Evolutionary conservation across 805 yeast species (phyloP), one percentile per base, ranked within the genome.

Genomic region (Lipomyces starkeyi): DNA sequence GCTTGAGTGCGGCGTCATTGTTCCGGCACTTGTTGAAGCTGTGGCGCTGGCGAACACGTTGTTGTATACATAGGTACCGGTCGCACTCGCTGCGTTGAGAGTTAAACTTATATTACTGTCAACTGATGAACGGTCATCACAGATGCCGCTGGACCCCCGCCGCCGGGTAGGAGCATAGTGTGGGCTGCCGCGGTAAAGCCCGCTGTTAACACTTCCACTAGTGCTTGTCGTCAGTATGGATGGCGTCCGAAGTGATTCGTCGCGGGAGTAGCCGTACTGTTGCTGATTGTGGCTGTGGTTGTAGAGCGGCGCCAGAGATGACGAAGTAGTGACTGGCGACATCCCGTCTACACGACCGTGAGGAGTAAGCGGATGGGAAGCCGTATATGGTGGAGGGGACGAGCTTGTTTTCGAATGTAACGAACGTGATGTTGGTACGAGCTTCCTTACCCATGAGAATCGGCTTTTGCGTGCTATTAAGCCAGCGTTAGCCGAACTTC

Each of bases 381-480:
- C 40, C 14, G 40, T 7, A 29, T 29, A 32, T 7, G 56, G 27
- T 14, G 55, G 20, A 34, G 61, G 9, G 7, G 53, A 20, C 14
- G 61, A 22, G 25, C 59, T 56, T 5, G 66, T 47, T 17, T 59
- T 34, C 32, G 61, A 34, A 3, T 61, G 60, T 43, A 43, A 47
- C 25, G 64, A 49, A 11, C 61, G 65, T 14, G 65, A 61, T 22
- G 53, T 32, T 29, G 70, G 56, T 9, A 68, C 67, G 55, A 69
- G 64, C 43, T 56, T 43, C 17, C 72, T 68, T 37, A 69, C 72
- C 72, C 72, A 69, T 13, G 72, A 62, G 53, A 69, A 69, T 34
- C 72, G 61, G 62, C 72, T 59, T 29, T 63, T 63, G 55, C 68
- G 68, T 27, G 59, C 68, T 63, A 54, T 43, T 17, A 29, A 13